These are phyloP conservation scores for Calonectria leucothoes DNA, from an alignment of 2,329 filamentous ascomycete species.

Conservation along the genomic window DNA sequence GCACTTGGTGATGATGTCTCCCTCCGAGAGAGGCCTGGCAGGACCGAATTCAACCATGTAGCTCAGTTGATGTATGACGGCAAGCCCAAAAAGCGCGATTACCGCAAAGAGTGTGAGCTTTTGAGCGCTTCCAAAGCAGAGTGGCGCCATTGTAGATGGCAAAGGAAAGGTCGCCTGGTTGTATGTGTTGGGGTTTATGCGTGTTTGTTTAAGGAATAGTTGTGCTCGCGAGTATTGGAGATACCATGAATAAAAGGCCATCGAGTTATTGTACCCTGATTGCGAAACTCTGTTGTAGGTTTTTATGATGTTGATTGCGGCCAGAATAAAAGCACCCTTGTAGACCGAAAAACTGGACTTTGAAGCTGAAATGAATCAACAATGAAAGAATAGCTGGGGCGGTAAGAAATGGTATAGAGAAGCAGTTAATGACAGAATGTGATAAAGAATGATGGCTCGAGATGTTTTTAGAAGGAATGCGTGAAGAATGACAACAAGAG, in stretches of 20 bases:
- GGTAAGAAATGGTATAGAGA: background rate
- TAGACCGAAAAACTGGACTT: background rate
- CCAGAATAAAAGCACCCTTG: background rate
- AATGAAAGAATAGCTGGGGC: no score
- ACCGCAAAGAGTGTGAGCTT: background rate
- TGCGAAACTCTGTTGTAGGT: no score
- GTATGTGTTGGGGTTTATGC: no score
- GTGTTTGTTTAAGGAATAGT: background rate
- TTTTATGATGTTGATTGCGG: background rate
- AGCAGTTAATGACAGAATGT: background rate
- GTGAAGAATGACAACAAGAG: no score
- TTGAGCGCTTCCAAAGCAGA: background rate
- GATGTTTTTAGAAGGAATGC: background rate
- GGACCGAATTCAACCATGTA: background rate
- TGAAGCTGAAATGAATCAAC: background rate
- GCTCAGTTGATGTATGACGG: background rate
- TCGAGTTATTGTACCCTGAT: background rate
- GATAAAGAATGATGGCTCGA: background rate
- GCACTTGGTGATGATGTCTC: background rate
- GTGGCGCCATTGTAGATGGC: background rate
- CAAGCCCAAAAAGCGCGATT: background rate
- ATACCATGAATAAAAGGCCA: background rate
- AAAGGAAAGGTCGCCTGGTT: background rate
- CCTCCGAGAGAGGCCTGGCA: background rate
- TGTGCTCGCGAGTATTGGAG: background rate